These are phyloP conservation scores for Aureobasidium mangrovei DNA, from an alignment of 2,329 filamentous ascomycete species.

Conservation along the genomic window DNA sequence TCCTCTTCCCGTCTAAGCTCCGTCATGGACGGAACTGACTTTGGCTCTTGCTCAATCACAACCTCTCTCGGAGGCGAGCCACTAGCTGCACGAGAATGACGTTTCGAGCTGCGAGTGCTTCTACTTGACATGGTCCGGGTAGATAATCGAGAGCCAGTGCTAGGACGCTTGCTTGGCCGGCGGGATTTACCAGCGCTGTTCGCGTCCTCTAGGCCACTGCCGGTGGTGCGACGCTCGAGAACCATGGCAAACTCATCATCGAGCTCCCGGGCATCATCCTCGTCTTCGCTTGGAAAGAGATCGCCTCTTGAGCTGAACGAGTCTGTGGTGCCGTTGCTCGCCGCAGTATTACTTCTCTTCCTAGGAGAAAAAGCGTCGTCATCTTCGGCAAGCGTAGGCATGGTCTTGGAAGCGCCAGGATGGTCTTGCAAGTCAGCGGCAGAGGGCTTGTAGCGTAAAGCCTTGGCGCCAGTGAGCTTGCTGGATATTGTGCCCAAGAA, in stretches of 20 bases:
- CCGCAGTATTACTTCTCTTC: constrained; percentile 67
- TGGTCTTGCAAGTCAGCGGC: constrained; percentile 86
- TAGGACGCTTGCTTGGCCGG: constrained; percentile 31
- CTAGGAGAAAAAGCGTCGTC: constrained; percentile 34
- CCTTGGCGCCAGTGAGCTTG: constrained; percentile 62
- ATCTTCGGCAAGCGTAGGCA: constrained; percentile 54
- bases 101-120: constrained; percentile 29
- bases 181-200: constrained; percentile 55
- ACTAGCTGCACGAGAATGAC: constrained; percentile 7
- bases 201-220: constrained; percentile 52
- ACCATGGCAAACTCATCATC: constrained; percentile 87
- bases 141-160: constrained; percentile 40
- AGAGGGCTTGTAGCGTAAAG: constrained; percentile 78
- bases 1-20: constrained; percentile 53
- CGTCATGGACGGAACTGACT: constrained; percentile 38
- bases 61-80: constrained; percentile 7
- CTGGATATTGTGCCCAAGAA: constrained; percentile 80
- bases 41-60: constrained; percentile 15
- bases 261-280: constrained; percentile 86
- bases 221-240: constrained; percentile 58
- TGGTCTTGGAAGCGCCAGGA: constrained; percentile 47
- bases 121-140: constrained; percentile 39
- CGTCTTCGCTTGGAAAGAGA: constrained; percentile 83
- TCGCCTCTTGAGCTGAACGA: constrained; percentile 83
- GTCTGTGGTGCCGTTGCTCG: constrained; percentile 72